Evolutionary conservation across 2,329 filamentous ascomycete species (phyloP), one percentile per base, ranked within the genome.

Genomic region (Pseudogymnoascus sp.): DNA sequence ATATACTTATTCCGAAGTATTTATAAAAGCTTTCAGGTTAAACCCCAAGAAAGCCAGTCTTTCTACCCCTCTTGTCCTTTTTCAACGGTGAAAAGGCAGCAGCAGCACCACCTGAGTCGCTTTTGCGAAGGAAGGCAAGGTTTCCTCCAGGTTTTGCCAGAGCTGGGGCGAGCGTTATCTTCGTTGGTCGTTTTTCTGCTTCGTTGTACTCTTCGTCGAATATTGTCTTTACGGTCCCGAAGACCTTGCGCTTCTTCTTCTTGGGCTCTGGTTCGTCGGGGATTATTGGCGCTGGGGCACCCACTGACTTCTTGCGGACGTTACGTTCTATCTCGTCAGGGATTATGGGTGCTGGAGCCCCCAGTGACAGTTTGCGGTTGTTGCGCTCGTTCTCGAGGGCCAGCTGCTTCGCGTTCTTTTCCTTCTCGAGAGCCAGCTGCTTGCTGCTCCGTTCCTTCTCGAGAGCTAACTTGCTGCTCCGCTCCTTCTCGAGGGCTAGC

Each of bases 161-260:
- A 25, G 66, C 30, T 12, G 67, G 62, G 12, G 67, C 70, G 57
- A 75, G 67, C 58, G 68, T 66, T 22, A 69, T 60, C 65, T 76
- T 77, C 12, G 70, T 64, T 62, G 72, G 69, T 53, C 71, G 70
- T 64, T 74, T 71, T 14, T 66, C 61, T 60, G 70, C 75, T 63
- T 82, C 82, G 9, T 73, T 83, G 7, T 88, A 87, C 4, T 86
- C 86, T 7, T 88, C 86, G 62, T 88, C 86, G 67, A 93, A 90
- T 5, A 94, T 71, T 2, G 84, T 89, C 66, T 81, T 83, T 20
- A 80, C 78, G 20, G 75, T 76, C 3, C 86, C 84, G 1, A 89
- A 77, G 4, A 90, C 75, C 73, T 90, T 92, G 64, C 88, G 83
- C 77, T 88, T 91, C 79, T 87, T 90, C 71, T 83, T 86, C 69